phyloP scores from a whole-genome alignment of 805 yeast species.

The Barnettozyma vustinii region DNA sequence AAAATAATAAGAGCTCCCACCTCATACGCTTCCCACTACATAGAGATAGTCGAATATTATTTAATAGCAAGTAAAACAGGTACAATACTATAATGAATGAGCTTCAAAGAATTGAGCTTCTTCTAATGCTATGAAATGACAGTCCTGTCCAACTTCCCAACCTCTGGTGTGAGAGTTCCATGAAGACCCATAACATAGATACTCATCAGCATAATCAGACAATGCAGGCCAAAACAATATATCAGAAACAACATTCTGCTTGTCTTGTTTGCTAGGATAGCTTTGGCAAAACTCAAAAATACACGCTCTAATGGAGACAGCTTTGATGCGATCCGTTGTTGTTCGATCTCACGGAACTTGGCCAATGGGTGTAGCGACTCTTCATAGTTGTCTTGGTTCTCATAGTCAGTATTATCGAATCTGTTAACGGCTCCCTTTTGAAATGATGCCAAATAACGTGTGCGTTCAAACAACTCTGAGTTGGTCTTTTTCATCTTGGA shows the following conservation, averaged over 20 bases:
- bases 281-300: conserved; percentile 66
- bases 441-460: conserved; percentile 58
- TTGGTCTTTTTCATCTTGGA: conserved; percentile 66
- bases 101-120: not conserved
- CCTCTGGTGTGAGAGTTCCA: conserved; percentile 41
- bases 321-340: conserved; percentile 65
- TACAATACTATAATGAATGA: no score
- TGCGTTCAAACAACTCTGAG: conserved; percentile 71
- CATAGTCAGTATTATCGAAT: conserved; percentile 41
- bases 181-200: conserved; percentile 45
- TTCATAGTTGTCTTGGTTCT: conserved; percentile 63
- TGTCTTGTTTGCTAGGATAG: conserved; percentile 67
- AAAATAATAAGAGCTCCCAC: no score
- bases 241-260: conserved; percentile 67
- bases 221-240: conserved; percentile 73
- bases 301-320: conserved; percentile 75
- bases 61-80: no score
- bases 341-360: conserved; percentile 71
- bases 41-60: no score
- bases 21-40: no score
- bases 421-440: conserved; percentile 15
- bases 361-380: conserved; percentile 79
- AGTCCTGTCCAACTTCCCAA: conserved; percentile 20
- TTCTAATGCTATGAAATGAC: not conserved
- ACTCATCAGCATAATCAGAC: conserved; percentile 60